Evolutionary conservation across 371 early-diverging fungal species (phyloP), one percentile per base, ranked within the genome.

Genomic region (Globomyces sp.): DNA sequence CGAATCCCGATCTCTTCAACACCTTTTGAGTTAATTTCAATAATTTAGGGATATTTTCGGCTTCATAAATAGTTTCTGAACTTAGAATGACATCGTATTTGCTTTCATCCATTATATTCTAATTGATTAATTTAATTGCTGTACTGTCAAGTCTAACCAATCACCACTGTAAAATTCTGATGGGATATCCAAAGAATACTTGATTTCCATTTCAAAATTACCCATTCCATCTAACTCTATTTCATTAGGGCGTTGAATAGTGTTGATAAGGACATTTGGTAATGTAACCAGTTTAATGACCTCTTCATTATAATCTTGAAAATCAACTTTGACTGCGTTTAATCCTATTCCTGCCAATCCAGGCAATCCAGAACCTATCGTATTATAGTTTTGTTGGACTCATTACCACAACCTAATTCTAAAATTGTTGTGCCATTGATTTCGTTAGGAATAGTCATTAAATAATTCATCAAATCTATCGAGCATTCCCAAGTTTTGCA

Each of bases 401-500:
- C 24, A 24, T 24, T 24, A 24, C 24, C 97, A 73, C 96, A 95
- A 4, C 97, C 97, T 63, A 95, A 80, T 88, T 89, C 91, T 41
- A 89, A 71, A n/a, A 87, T 74, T 46, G 74, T 79, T 68, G 86
- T 87, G 47, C 77, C 75, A 36, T 68, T 75, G 44, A 85, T 73
- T 46, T 74, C 65, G 0, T 11, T 24, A 5, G 42, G n/a, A 13
- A 37, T 39, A 6, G 37, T 34, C 2, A 57, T 44, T 8, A 76
- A 51, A 43, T 64, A 92, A 47, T 82, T 71, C 13, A 91, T 86
- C 60, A 96, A 78, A 76, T 96, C 96, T 48, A 91, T 58, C 2
- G 92, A 85, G 71, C 95, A 94, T 68, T 96, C 96, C 96, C 96
- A 96, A 0, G 96, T 96, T 77, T 96, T 96, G 24, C 24, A 24